Base-by-base conservation (phyloP, 73 alveolate genomes). In the Blepharisma japonicum region DNA sequence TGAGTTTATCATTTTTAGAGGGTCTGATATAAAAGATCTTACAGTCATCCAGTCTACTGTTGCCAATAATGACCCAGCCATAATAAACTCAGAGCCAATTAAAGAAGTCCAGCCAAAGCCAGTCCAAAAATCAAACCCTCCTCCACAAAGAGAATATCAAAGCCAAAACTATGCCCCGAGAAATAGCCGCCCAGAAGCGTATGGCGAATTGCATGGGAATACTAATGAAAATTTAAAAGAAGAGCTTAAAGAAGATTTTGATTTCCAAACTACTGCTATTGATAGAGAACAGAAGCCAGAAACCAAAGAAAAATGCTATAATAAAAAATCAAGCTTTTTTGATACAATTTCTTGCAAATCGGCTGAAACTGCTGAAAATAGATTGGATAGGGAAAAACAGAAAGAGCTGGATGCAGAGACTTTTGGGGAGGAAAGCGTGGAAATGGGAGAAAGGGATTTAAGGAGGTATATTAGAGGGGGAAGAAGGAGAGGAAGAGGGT, bases 21-120 rank as follows among this genome's bases (percentile, higher is more conserved):
- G 77, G 14, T n/a, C 77, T 18, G 77, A 61, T 23, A 61, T 61
- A 8, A 61, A 27, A 61, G 77, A 61, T 23, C 49, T 61, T 2
- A 61, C 77, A 23, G 77, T 61, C 55, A 61, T 61, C 77, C 49
- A 61, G 21, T 23, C 77, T 18, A 61, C 77, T 1, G n/a, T 4
- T 4, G 21, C 42, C 21, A 61, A n/a, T 20, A 9, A 8, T 61
- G 42, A 32, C 42, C 42, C 42, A 32, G 42, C 42, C 42, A 32
- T 32, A 32, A 32, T 32, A 32, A 32, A 32, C 0, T 32, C 42
- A 32, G 42, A 32, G 42, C 50, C 77, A n/a, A 61, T 23, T 20
- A n/a, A n/a, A 61, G 77, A 61, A 61, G 77, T 11, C 2, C 11
- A 61, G 77, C 42, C 42, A 61, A 21, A 61, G 50, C 55, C 42